Conservation (phyloP, 805 yeast species). For the Jamesozyma hellenica region DNA sequence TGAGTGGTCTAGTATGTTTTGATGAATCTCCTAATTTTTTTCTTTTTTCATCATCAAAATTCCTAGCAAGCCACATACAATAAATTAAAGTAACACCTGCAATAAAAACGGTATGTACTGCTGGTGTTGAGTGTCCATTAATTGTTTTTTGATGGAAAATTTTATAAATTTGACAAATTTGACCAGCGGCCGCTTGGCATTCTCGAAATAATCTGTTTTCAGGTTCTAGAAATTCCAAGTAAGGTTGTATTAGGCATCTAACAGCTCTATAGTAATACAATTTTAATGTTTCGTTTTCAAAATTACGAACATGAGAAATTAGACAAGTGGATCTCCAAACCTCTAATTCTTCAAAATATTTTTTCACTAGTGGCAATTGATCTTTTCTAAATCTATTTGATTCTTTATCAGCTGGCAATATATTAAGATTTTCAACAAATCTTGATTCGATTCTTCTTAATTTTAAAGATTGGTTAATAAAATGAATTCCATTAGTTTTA, state of each 20-base stretch:
- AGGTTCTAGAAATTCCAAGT: conserved; percentile 51
- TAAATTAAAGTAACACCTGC: conserved; percentile 60
- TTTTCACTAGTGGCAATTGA: conserved; percentile 43
- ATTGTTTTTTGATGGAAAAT: conserved; percentile 54
- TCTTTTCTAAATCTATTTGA: conserved; percentile 15
- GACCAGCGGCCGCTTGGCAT: conserved; percentile 66
- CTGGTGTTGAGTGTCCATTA: conserved; percentile 53
- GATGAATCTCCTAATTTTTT: conserved; percentile 45
- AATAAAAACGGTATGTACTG: conserved; percentile 56
- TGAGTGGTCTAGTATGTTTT: conserved; percentile 50
- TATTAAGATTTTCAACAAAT: conserved; percentile 44
- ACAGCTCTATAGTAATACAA: conserved; percentile 52
- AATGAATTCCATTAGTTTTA: conserved; percentile 29
- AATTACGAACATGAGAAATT: conserved; percentile 31
- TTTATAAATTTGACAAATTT: conserved; percentile 52
- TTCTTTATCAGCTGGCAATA: conserved; percentile 22
- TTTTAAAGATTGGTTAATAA: conserved; percentile 47
- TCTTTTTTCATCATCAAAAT: conserved; percentile 47
- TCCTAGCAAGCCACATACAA: conserved; percentile 59
- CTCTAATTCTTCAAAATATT: conserved; percentile 44
- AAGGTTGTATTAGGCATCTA: conserved; percentile 52
- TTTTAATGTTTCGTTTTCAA: conserved; percentile 50
- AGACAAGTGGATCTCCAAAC: conserved; percentile 43
- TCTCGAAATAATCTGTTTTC: conserved; percentile 50
- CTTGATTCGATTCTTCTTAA: conserved; percentile 50